phyloP scores from a whole-genome alignment of 208 protist species.

The Crithidia acanthocephali region DNA sequence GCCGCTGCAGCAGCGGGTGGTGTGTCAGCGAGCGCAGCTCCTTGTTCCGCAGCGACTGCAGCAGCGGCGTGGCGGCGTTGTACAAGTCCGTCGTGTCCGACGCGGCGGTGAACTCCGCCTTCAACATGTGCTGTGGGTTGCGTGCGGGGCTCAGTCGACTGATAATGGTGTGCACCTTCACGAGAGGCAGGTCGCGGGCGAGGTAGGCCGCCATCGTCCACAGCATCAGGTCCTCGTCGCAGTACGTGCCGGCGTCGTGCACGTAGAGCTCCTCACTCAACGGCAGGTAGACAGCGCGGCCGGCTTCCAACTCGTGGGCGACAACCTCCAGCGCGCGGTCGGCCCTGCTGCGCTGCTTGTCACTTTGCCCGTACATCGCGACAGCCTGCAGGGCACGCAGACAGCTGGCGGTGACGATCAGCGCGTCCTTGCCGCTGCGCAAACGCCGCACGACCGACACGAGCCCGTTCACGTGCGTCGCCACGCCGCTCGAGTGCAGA shows the following conservation, averaged over 20 bases:
- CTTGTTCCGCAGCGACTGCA: conserved; percentile 67
- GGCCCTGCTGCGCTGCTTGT: conserved; percentile 35
- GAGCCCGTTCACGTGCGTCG: conserved; percentile 48
- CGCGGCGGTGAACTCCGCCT: conserved; percentile 62
- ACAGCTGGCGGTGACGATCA: conserved; percentile 70
- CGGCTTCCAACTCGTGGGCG: conserved; percentile 73
- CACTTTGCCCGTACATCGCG: conserved; percentile 34
- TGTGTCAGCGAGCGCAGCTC: conserved; percentile 71
- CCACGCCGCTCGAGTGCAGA: conserved; percentile 72
- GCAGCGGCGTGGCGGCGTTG: conserved; percentile 54
- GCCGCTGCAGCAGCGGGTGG: conserved; percentile 43
- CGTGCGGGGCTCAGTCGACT: conserved; percentile 47
- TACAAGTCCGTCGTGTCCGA: conserved; percentile 52
- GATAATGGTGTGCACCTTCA: conserved; percentile 83
- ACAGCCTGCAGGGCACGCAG: conserved; percentile 54
- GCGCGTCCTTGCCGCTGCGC: conserved; percentile 75
- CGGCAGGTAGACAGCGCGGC: conserved; percentile 64
- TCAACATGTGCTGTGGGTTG: conserved; percentile 70
- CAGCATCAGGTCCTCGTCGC: conserved; percentile 89
- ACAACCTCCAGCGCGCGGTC: conserved; percentile 68
- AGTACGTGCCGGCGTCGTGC: conserved; percentile 84
- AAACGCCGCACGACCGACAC: conserved; percentile 60
- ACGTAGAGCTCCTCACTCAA: conserved; percentile 77
- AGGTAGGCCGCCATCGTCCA: conserved; percentile 86
- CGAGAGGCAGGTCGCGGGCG: conserved; percentile 74